These are phyloP conservation scores for Turnera subulata DNA, from an alignment of 345 rosid genomes.

Conservation along the genomic window DNA sequence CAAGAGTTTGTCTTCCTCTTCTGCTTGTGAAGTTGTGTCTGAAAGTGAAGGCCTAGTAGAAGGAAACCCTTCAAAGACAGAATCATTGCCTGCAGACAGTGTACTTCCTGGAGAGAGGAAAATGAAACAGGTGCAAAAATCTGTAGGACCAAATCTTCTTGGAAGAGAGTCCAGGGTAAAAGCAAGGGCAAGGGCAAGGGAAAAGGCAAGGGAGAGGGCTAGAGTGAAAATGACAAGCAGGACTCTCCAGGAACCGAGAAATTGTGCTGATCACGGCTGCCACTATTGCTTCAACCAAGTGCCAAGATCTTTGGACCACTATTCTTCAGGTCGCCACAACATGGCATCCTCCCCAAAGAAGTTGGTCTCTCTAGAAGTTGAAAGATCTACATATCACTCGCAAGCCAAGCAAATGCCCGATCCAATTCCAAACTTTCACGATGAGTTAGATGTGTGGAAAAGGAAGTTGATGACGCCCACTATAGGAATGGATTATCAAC, in stretches of 20 bases:
- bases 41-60: conserved; percentile 7
- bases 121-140: conserved; percentile 17
- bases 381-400: conserved; percentile 2
- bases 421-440: neutral
- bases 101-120: conserved; percentile 18
- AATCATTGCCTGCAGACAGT: neutral
- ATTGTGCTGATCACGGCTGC: conserved; percentile 22
- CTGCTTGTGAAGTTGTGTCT: conserved; percentile 14
- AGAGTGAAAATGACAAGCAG: conserved; percentile 33
- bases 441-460: neutral
- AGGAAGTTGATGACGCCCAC: too few relatives aligned
- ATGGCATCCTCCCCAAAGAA: conserved; percentile 22
- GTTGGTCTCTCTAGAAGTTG: conserved; percentile 14
- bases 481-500: neutral
- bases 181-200: conserved; percentile 58
- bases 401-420: too few relatives aligned
- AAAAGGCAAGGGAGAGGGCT: conserved; percentile 54
- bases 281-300: conserved; percentile 24
- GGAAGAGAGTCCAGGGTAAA: conserved; percentile 42
- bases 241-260: conserved; percentile 14
- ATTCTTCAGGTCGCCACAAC: conserved; percentile 9
- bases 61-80: conserved; percentile 15
- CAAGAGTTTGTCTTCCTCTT: conserved; percentile 19
- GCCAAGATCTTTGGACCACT: conserved; percentile 24
- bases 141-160: conserved; percentile 12